Evolutionary conservation across 2,329 filamentous ascomycete genomes (phyloP).

Genomic region (Aspergillus transmontanensis): DNA sequence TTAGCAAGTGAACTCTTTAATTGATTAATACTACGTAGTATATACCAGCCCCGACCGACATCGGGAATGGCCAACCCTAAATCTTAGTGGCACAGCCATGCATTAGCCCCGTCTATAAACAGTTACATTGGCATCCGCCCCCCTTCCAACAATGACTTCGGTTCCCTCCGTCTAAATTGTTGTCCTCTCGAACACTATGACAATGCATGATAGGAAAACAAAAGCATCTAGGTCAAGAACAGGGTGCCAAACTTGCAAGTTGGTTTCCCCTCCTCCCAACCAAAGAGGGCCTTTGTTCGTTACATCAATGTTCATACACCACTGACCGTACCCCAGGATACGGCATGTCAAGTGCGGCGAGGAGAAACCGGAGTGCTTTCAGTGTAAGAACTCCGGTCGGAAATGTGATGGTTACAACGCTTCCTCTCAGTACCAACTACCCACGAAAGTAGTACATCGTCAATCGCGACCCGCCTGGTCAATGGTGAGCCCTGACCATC

Average conservation of each 20-base stretch:
- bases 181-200: not conserved
- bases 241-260: constrained; percentile 60
- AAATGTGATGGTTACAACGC: constrained; percentile 57
- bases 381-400: constrained; percentile 58
- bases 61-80: not conserved
- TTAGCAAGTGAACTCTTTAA: not conserved
- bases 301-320: not conserved
- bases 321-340: constrained; percentile 39
- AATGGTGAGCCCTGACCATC: constrained; percentile 10
- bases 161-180: not conserved
- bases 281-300: not conserved
- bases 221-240: constrained; percentile 6
- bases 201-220: constrained; percentile 1
- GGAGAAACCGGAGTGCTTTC: constrained; percentile 54
- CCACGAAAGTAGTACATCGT: not conserved
- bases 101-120: not conserved
- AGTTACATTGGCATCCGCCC: not conserved
- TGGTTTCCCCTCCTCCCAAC: constrained; percentile 30
- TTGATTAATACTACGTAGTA: not conserved
- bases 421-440: constrained; percentile 9
- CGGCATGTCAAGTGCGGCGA: constrained; percentile 62
- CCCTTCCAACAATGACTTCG: not conserved
- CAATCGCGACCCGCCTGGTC: not conserved
- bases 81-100: not conserved
- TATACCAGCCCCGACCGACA: not conserved